phyloP scores from a whole-genome alignment of 2,329 filamentous ascomycete species.

The Alternaria sp. region DNA sequence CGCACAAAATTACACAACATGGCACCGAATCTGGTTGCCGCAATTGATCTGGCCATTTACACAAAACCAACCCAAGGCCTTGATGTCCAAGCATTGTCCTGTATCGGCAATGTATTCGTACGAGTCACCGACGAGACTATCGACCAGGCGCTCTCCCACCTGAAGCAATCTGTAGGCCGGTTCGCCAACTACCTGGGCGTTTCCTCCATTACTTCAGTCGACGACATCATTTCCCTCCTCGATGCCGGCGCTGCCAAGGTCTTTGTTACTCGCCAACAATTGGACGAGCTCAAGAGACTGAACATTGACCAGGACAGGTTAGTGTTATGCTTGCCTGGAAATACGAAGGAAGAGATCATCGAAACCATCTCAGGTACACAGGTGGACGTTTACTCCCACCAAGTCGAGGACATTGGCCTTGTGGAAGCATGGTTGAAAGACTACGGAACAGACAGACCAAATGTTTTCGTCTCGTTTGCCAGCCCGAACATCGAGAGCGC shows the following conservation, averaged over 20 bases:
- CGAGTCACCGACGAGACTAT: constrained; percentile 60
- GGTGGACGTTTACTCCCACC: constrained; percentile 57
- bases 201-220: constrained; percentile 70
- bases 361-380: constrained; percentile 53
- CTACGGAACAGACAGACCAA: constrained; percentile 59
- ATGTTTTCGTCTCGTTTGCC: constrained; percentile 61
- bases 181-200: constrained; percentile 78
- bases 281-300: constrained; percentile 63
- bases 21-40: constrained; percentile 58
- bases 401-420: constrained; percentile 55
- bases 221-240: constrained; percentile 81
- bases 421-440: constrained; percentile 58
- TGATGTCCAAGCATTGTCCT: constrained; percentile 61
- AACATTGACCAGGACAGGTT: constrained; percentile 65
- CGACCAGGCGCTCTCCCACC: constrained; percentile 60
- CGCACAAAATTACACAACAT: constrained; percentile 39
- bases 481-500: constrained; percentile 53
- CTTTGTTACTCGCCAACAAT: constrained; percentile 77
- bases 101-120: constrained; percentile 66
- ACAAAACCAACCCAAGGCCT: constrained; percentile 60
- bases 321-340: constrained; percentile 62
- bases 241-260: constrained; percentile 86
- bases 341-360: constrained; percentile 54
- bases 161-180: constrained; percentile 64
- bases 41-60: constrained; percentile 58